phyloP scores from a whole-genome alignment of 305 asterid species.

The Petunia hybrid region DNA sequence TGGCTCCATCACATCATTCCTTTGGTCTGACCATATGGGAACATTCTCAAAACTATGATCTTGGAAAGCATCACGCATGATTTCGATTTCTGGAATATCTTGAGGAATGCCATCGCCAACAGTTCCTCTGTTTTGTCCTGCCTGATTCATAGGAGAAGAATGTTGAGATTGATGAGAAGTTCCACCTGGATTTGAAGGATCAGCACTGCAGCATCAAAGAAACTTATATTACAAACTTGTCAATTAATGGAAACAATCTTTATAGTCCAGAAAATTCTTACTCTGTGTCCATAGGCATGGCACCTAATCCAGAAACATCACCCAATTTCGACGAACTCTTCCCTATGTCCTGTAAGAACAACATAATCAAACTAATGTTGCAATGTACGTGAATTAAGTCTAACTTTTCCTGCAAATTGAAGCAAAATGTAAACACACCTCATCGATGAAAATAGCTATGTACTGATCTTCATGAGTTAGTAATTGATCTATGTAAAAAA shows the following conservation, averaged over 20 bases:
- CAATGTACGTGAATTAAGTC: not conserved
- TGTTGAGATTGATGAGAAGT: conserved; percentile 31
- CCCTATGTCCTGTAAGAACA: conserved; percentile 47
- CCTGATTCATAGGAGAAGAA: conserved; percentile 46
- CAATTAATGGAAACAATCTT: conserved; percentile 29
- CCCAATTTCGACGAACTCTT: conserved; percentile 41
- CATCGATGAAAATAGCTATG: conserved; percentile 52
- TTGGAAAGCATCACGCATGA: conserved; percentile 58
- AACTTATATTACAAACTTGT: conserved; percentile 18
- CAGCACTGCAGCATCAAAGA: conserved; percentile 52
- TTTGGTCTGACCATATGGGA: conserved; percentile 53
- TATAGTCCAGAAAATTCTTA: conserved; percentile 44
- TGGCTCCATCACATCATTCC: conserved; percentile 54
- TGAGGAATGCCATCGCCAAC: conserved; percentile 43
- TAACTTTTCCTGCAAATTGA: not conserved
- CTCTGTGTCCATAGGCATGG: conserved; percentile 69
- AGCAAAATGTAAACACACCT: conserved; percentile 50
- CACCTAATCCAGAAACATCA: conserved; percentile 49
- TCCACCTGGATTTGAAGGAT: conserved; percentile 44
- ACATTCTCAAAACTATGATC: conserved; percentile 46
- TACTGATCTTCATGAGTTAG: conserved; percentile 74
- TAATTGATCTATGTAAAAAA: conserved; percentile 67
- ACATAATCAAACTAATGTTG: not conserved
- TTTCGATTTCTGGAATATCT: conserved; percentile 53
- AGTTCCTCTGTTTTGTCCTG: conserved; percentile 36